Base-by-base conservation (phyloP, 2,329 filamentous ascomycete species). In the Graphilbum sp. region DNA sequence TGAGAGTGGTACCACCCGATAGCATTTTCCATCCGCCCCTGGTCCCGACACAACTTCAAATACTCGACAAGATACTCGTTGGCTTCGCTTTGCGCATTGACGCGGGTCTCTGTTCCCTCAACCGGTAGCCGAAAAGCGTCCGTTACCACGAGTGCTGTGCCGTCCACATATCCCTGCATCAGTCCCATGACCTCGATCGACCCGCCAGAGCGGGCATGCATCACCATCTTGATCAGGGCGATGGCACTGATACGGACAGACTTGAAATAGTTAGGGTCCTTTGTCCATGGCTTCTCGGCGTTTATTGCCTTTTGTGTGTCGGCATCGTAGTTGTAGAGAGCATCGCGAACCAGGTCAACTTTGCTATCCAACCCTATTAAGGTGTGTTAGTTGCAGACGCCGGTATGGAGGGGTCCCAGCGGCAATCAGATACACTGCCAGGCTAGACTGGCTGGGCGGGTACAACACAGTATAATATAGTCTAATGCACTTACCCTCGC, bases 1-100 rank as follows among this genome's bases (percentile, higher is more conserved):
- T 98, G 90, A 48, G 79, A 88, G 60, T 98, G 90, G 58, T 98
- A 98, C 90, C 90, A 98, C 16, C 90, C 90, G 15, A 98, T 81
- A 0, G 84, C 82, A 55, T 98, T 96, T 60, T 98, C 90, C 55
- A 79, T 66, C 40, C 87, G 64, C 47, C 55, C 85, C 70, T 64
- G 82, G 52, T 87, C 76, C 42, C 88, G 72, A 48, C 79, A 81
- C 3, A 77, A 64, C 48, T 79, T 67, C 21, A 92, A 69, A 54
- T 92, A 96, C 47, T 82, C 74, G 39, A 94, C 77, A 66, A 96
- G 84, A 63, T 96, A 98, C 63, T 96, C 90, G 62, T 96, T 92
- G 38, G 88, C 90, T 49, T 96, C 87, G 47, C 81, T 79, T 53
- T 94, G 86, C 0, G 90, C 90, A 56, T 98, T 98, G 49, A 98